Evolutionary conservation across 2,329 filamentous ascomycete genomes (phyloP).

Genomic region (Dactylellina leptospora): DNA sequence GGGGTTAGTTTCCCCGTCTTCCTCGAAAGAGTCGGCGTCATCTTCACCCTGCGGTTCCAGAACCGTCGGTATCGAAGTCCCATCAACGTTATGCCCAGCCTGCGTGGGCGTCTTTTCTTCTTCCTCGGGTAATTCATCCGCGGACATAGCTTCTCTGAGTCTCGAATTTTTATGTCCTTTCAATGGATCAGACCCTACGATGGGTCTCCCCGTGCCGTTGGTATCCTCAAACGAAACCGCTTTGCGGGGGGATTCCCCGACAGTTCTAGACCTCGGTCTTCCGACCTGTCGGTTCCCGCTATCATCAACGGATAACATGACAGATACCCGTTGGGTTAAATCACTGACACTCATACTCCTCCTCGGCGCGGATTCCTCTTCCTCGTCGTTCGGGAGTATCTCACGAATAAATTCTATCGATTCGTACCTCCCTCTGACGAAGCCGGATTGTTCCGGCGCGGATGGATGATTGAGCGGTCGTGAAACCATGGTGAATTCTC

Average conservation of each 20-base stretch:
- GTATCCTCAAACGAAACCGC: slow-evolving; percentile 34
- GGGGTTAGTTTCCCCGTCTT: slow-evolving; percentile 66
- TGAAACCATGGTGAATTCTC: slow-evolving; percentile 82
- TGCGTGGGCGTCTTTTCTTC: slow-evolving; percentile 10
- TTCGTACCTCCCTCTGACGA: slow-evolving; percentile 87
- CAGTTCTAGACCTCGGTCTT: slow-evolving; percentile 27
- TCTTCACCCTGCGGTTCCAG: slow-evolving; percentile 58
- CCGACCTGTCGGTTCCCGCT: not conserved
- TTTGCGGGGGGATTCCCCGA: slow-evolving; percentile 37
- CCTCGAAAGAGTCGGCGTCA: slow-evolving; percentile 59
- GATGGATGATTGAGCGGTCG: slow-evolving; percentile 81
- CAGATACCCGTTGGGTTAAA: slow-evolving; percentile 20
- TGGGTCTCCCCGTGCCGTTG: not conserved
- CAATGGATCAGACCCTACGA: slow-evolving; percentile 2
- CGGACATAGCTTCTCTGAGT: slow-evolving; percentile 34
- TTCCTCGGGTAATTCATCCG: slow-evolving; percentile 34
- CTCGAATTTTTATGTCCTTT: slow-evolving; percentile 11
- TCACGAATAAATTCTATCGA: slow-evolving; percentile 91
- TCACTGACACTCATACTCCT: slow-evolving; percentile 48
- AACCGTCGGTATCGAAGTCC: slow-evolving; percentile 47
- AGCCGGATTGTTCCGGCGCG: slow-evolving; percentile 73
- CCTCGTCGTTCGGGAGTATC: slow-evolving; percentile 66
- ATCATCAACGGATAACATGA: slow-evolving; percentile 19
- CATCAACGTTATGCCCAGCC: too few relatives aligned
- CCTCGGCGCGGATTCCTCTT: slow-evolving; percentile 24